Percentiles rank a stretch among this genome's conserved stretches.
Conservation (phyloP, 2,329 filamentous ascomycete genomes). For the Xylaria polymorpha region DNA sequence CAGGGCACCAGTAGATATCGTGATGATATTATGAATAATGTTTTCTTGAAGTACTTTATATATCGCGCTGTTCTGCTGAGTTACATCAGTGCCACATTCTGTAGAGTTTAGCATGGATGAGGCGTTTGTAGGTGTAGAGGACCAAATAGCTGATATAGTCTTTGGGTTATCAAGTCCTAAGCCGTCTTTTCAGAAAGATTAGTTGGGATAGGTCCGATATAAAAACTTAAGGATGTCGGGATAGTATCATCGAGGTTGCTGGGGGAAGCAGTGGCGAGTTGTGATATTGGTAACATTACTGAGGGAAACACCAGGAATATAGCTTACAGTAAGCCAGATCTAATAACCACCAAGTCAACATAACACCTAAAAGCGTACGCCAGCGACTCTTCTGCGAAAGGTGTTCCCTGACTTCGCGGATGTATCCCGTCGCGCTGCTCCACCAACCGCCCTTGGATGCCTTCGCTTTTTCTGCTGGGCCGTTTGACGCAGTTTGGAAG, state of each 20-base stretch:
- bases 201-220: neutral
- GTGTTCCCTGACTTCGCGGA: slow-evolving; percentile 35
- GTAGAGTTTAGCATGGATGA: neutral
- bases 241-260: neutral
- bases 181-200: slow-evolving; percentile 47
- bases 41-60: slow-evolving; percentile 40
- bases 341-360: slow-evolving; percentile 57
- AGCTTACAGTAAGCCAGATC: slow-evolving; percentile 55
- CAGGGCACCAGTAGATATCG: slow-evolving; percentile 42
- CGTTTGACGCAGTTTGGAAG: slow-evolving; percentile 4
- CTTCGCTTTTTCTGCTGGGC: slow-evolving; percentile 11
- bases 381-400: slow-evolving; percentile 46
- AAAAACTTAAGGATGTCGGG: neutral
- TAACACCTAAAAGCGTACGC: slow-evolving; percentile 50
- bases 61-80: slow-evolving; percentile 36
- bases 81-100: slow-evolving; percentile 29
- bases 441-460: slow-evolving; percentile 17
- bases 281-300: neutral
- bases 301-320: neutral
- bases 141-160: slow-evolving; percentile 43
- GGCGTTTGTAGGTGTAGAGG: slow-evolving; percentile 8
- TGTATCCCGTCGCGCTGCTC: slow-evolving; percentile 23
- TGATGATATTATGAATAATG: slow-evolving; percentile 41
- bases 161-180: slow-evolving; percentile 54
- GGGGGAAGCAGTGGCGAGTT: neutral